Evolutionary conservation across 129 eudicot genomes (phyloP).

Genomic region (Oenanthe sinensis): DNA sequence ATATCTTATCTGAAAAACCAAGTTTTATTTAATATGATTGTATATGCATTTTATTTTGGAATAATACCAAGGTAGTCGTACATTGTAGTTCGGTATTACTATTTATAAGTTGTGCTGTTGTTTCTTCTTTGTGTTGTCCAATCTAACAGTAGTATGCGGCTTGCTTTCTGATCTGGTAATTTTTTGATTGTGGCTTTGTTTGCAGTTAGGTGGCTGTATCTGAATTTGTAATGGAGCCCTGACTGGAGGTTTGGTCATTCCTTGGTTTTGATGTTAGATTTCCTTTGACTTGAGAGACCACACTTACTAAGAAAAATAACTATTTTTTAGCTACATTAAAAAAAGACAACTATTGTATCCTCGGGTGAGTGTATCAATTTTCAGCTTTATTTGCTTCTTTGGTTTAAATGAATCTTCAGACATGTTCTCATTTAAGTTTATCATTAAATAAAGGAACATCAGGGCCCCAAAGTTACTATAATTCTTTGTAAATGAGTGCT

Average conservation of each 20-base stretch:
- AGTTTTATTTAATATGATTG: no score
- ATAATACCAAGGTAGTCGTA: background rate
- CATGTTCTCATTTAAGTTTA: no score
- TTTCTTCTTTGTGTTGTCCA: background rate
- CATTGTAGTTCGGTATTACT: background rate
- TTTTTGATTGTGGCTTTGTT: conserved; percentile 9
- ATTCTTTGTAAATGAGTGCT: background rate
- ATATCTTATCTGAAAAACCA: background rate
- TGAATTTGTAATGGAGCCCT: conserved; percentile 23
- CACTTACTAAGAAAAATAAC: background rate
- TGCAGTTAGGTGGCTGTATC: conserved; percentile 76
- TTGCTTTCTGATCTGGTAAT: background rate
- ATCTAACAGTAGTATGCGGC: background rate
- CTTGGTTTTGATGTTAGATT: background rate
- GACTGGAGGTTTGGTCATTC: background rate
- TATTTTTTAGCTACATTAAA: background rate
- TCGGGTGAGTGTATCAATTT: background rate
- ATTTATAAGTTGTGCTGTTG: background rate
- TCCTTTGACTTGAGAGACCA: background rate
- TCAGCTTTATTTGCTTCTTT: background rate
- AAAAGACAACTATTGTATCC: background rate
- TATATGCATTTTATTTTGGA: background rate
- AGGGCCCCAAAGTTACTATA: background rate
- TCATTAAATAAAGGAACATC: no score
- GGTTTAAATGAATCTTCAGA: background rate